Evolutionary conservation across 2,329 filamentous ascomycete genomes (phyloP).

Genomic region (Purpureocillium takamizusanense): DNA sequence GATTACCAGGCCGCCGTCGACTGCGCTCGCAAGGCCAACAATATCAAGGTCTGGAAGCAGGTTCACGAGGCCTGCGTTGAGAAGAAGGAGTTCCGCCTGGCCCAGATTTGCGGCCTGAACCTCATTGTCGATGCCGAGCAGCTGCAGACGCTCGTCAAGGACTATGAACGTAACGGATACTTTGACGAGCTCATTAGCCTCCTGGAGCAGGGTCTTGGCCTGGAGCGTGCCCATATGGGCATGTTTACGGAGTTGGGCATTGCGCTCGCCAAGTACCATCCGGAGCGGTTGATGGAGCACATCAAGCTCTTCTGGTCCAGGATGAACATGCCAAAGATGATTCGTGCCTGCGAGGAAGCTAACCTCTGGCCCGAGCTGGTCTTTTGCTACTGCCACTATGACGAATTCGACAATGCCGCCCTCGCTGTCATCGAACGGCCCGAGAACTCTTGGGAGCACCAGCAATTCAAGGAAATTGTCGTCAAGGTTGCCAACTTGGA

Average conservation of each 20-base stretch:
- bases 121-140: constrained; percentile 97
- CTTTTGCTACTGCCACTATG: constrained; percentile 97
- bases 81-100: constrained; percentile 98
- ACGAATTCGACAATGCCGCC: constrained; percentile 95
- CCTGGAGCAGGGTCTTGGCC: constrained; percentile 86
- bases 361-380: constrained; percentile 96
- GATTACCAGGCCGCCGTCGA: constrained; percentile 98
- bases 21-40: constrained; percentile 96
- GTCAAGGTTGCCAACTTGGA: constrained; percentile 97
- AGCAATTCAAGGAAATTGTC: constrained; percentile 98
- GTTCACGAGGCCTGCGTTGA: constrained; percentile 92
- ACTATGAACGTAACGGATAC: constrained; percentile 95
- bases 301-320: constrained; percentile 97
- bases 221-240: constrained; percentile 90
- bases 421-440: constrained; percentile 97
- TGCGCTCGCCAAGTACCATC: constrained; percentile 87
- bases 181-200: constrained; percentile 96
- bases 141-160: constrained; percentile 82
- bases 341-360: constrained; percentile 84
- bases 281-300: constrained; percentile 95
- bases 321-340: constrained; percentile 97
- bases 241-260: constrained; percentile 94
- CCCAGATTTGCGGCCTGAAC: constrained; percentile 97
- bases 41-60: constrained; percentile 98
- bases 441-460: constrained; percentile 97